Conservation (phyloP, 1,284 basidiomycete genomes). For the Fomes fomentarius region DNA sequence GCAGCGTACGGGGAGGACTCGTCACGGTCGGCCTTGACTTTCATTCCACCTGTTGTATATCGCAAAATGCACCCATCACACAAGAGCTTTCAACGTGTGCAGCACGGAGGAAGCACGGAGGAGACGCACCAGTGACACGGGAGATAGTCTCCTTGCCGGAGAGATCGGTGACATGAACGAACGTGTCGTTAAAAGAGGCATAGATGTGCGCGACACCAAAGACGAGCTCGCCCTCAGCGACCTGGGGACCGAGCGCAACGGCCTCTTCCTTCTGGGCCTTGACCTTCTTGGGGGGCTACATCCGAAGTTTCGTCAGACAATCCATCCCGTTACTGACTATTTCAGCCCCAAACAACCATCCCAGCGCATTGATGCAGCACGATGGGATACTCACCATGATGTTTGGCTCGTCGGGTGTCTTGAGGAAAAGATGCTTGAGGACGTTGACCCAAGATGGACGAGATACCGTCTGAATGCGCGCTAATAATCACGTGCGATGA, state of each 20-base stretch:
- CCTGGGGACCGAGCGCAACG: constrained; percentile 91
- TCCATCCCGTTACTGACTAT: constrained; percentile 35
- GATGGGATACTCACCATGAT: constrained; percentile 31
- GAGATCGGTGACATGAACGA: constrained; percentile 99
- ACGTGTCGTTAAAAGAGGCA: constrained; percentile 99
- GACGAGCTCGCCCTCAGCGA: constrained; percentile 93
- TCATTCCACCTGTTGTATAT: constrained; percentile 94
- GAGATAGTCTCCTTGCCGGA: constrained; percentile 99
- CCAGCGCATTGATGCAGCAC: background rate
- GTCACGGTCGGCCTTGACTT: constrained; percentile 99
- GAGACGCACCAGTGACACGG: constrained; percentile 87
- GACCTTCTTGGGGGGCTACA: constrained; percentile 79
- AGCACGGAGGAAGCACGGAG: no score
- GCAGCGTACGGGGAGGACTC: constrained; percentile 99
- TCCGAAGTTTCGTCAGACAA: constrained; percentile 44
- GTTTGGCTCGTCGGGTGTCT: constrained; percentile 23
- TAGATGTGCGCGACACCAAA: constrained; percentile 98
- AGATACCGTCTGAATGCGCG: constrained; percentile 9
- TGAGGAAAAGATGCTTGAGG: constrained; percentile 25
- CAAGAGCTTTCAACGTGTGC: background rate
- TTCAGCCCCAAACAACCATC: background rate
- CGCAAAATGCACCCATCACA: background rate
- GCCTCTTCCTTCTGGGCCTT: constrained; percentile 82
- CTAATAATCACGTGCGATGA: constrained; percentile 15
- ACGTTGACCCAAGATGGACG: constrained; percentile 18